Base-by-base conservation (phyloP, 2,329 filamentous ascomycete genomes). In the Phaeoacremonium minimum region DNA sequence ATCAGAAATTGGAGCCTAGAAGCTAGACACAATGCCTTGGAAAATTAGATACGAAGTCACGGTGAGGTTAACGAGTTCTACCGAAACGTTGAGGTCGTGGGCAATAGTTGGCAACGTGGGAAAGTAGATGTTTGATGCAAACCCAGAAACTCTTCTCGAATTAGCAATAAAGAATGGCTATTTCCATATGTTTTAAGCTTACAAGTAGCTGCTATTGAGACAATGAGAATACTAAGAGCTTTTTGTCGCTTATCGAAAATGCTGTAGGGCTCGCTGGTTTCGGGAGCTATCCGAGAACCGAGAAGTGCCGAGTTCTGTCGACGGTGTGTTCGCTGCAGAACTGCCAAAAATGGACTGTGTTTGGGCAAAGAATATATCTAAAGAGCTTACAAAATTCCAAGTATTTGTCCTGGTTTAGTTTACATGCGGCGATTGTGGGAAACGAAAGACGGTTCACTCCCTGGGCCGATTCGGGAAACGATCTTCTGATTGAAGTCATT, bases 201-300 rank as follows among this genome's bases (percentile, higher is more conserved):
- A 72, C 66, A 75, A 2, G 71, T 75, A 16, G 71, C 70, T 2
- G 71, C 71, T 7, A 61, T 62, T 0, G 72, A 71, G 6, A 68
- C 64, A 6, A 73, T 51, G 4, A 61, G 39, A 0, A 75, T 56
- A 18, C 75, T 69, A 0, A 75, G 15, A 4, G 58, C 55, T 41
- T 69, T 72, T 47, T 76, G 71, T 5, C 60, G 52, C 20, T 53
- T 60, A 44, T 73, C 69, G 18, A 75, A 75, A 16, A 76, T 70
- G 45, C 60, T 75, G 44, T 67, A 69, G 1, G 67, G 69, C 29
- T 55, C 51, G 29, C 44, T 42, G n/a, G 22, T 3, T 9, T 9
- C n/a, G 1, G 41, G 31, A 17, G 15, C 18, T 22, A n/a, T n/a
- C n/a, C n/a, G n/a, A n/a, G n/a, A n/a, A n/a, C n/a, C n/a, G 22